These are phyloP conservation scores for Fagopyrum esculentum DNA, from an alignment of 148 eudicot genomes.

Conservation along the genomic window DNA sequence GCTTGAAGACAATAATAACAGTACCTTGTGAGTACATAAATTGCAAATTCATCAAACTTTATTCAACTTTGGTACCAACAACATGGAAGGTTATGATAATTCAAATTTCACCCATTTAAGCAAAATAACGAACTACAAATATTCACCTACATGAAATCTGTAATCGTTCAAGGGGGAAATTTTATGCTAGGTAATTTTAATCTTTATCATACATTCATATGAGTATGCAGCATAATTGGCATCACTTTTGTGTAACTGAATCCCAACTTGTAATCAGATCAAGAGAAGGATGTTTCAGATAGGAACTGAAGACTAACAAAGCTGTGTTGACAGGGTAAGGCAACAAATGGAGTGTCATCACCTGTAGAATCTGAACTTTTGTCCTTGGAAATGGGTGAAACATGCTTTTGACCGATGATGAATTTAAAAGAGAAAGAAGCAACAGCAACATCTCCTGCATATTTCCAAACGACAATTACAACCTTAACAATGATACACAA, in stretches of 20 bases:
- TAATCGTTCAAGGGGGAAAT: neutral
- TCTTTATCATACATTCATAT: neutral
- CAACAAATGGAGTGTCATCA: constrained; percentile 64
- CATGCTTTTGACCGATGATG: constrained; percentile 65
- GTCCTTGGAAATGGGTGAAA: constrained; percentile 82
- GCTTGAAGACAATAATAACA: constrained; percentile 95
- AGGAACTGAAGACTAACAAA: constrained; percentile 14
- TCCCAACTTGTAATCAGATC: neutral
- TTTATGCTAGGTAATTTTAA: neutral
- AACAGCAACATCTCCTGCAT: constrained; percentile 92
- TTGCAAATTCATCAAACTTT: neutral
- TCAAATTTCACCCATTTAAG: neutral
- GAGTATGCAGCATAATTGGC: neutral
- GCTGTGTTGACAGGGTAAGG: constrained; percentile 98
- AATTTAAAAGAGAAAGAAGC: constrained; percentile 95
- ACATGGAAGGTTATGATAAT: neutral
- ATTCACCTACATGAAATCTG: neutral
- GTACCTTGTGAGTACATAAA: constrained; percentile 42
- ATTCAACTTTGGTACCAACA: neutral
- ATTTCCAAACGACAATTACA: constrained; percentile 1
- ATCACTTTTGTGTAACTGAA: neutral
- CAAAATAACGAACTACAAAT: neutral
- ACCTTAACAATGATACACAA: neutral
- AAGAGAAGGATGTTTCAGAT: neutral
- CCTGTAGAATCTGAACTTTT: constrained; percentile 49